phyloP scores from a whole-genome alignment of 345 rosid species.

The Stellera chamaejasme region DNA sequence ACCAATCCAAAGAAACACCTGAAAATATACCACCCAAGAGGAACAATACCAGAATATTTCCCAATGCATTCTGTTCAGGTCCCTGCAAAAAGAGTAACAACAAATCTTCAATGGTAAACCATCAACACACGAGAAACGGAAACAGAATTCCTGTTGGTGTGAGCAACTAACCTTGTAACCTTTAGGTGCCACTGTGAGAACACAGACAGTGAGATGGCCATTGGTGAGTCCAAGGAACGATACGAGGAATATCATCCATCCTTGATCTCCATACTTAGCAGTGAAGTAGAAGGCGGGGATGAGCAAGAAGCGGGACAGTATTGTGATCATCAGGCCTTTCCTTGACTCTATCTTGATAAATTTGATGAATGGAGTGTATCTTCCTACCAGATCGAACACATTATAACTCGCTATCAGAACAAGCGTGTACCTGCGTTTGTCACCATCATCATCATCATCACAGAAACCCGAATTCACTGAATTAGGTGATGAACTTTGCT shows the following conservation, averaged over 20 bases:
- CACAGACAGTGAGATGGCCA: conserved; percentile 81
- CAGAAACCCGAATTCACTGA: background rate
- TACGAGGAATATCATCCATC: conserved; percentile 79
- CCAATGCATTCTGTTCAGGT: conserved; percentile 88
- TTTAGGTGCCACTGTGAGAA: conserved; percentile 72
- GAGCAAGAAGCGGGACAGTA: conserved; percentile 50
- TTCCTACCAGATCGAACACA: conserved; percentile 53
- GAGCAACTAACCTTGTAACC: conserved; percentile 66
- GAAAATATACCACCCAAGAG: conserved; percentile 56
- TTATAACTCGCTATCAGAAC: conserved; percentile 64
- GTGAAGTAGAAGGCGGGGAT: conserved; percentile 87
- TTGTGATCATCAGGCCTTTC: conserved; percentile 38
- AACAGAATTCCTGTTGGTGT: background rate
- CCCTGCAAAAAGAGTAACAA: conserved; percentile 37
- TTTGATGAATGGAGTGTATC: conserved; percentile 52
- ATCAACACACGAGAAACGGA: no score
- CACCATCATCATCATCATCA: no score
- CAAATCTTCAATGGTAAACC: background rate
- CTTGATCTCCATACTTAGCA: conserved; percentile 75
- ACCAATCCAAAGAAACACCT: conserved; percentile 72
- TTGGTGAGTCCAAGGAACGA: conserved; percentile 66
- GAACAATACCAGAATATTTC: conserved; percentile 67
- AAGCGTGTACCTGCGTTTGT: conserved; percentile 49
- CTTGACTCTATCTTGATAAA: conserved; percentile 62
- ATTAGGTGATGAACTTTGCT: background rate